Evolutionary conservation across 345 rosid genomes (phyloP).

Genomic region (Trapa bicornis): DNA sequence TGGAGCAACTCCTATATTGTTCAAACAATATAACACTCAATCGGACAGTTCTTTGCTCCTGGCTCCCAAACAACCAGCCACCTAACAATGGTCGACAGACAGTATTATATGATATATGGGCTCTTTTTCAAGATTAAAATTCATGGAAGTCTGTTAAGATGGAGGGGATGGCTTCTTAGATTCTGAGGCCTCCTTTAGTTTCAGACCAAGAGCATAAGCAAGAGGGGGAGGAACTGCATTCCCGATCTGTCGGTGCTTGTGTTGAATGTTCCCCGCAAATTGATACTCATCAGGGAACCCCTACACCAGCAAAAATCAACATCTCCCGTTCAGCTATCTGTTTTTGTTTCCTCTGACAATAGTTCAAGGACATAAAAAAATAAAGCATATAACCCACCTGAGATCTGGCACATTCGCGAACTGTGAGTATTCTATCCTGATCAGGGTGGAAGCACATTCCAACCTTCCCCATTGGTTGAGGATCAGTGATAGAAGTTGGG

Average conservation of each 20-base stretch:
- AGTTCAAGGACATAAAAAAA: background rate
- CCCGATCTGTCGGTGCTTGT: slow-evolving; percentile 78
- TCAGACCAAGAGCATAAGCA: slow-evolving; percentile 72
- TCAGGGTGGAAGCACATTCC: slow-evolving; percentile 94
- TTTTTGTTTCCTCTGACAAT: background rate
- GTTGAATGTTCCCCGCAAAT: slow-evolving; percentile 46
- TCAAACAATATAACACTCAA: too few species aligned
- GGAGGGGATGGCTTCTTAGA: slow-evolving; percentile 8
- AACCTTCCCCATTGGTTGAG: slow-evolving; percentile 94
- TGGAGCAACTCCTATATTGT: too few species aligned
- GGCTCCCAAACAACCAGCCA: too few species aligned
- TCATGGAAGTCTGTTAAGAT: too few species aligned
- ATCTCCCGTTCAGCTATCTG: too few species aligned
- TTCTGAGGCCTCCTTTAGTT: slow-evolving; percentile 62
- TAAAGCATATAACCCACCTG: slow-evolving; percentile 31
- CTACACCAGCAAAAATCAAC: slow-evolving; percentile 18
- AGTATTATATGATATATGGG: too few species aligned
- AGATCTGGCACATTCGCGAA: slow-evolving; percentile 86
- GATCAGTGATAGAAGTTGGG: slow-evolving; percentile 78
- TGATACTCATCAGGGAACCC: slow-evolving; percentile 74
- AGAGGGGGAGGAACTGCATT: slow-evolving; percentile 90
- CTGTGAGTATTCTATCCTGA: slow-evolving; percentile 69
- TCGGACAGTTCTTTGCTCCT: too few species aligned
- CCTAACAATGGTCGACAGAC: too few species aligned
- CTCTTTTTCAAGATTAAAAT: too few species aligned